These are phyloP conservation scores for Cystobasidium sp. DNA, from an alignment of 1,284 basidiomycete species.

Conservation along the genomic window DNA sequence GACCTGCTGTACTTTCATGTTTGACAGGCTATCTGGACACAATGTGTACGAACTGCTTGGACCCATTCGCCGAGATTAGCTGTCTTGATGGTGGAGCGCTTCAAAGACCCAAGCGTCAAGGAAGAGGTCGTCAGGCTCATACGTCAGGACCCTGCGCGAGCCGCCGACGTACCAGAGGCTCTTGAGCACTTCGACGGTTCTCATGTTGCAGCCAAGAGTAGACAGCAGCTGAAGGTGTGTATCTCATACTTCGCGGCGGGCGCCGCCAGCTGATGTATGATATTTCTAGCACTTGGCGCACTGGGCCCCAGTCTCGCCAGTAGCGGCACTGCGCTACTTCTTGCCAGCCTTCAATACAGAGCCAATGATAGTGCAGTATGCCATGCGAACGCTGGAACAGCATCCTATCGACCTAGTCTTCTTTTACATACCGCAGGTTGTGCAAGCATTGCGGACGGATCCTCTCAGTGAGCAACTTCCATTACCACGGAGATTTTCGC, in stretches of 20 bases:
- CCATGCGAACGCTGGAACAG: constrained; percentile 91
- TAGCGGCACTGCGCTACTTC: constrained; percentile 84
- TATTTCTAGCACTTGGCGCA: constrained; percentile 72
- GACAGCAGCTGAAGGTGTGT: constrained; percentile 73
- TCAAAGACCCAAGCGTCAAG: constrained; percentile 69
- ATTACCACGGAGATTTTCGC: neutral
- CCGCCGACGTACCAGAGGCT: constrained; percentile 77
- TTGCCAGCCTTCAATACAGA: constrained; percentile 81
- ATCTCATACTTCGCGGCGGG: neutral
- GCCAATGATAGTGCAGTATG: constrained; percentile 90
- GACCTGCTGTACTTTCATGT: constrained; percentile 3
- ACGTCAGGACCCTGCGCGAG: constrained; percentile 71
- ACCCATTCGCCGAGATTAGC: constrained; percentile 79
- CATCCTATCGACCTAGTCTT: constrained; percentile 94
- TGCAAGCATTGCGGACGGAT: constrained; percentile 90
- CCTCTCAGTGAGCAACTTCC: constrained; percentile 68
- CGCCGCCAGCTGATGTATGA: constrained; percentile 46
- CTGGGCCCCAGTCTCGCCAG: constrained; percentile 87
- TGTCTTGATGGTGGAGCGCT: constrained; percentile 81
- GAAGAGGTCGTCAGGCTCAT: constrained; percentile 77
- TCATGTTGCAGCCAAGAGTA: constrained; percentile 64
- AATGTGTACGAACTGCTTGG: constrained; percentile 77
- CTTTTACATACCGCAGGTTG: constrained; percentile 99
- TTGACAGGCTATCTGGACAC: constrained; percentile 69
- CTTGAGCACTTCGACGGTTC: constrained; percentile 80